Conservation (phyloP, 1,139 yeast species). For the Nakaseomyces sp. region DNA sequence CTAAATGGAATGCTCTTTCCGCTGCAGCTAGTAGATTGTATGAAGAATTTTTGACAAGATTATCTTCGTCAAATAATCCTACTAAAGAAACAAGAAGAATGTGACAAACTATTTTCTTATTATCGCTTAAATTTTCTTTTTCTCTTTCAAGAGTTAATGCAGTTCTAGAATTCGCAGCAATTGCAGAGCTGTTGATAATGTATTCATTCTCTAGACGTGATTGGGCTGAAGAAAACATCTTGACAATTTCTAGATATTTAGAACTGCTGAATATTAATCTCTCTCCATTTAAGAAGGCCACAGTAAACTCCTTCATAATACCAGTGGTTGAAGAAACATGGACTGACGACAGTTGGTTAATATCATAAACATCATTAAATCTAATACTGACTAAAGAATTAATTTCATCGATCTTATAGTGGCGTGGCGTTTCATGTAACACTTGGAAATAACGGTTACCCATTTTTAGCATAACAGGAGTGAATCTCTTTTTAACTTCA, state of each 20-base stretch:
- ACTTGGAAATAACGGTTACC: slow-evolving; percentile 66
- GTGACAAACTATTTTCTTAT: slow-evolving; percentile 38
- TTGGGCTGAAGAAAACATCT: slow-evolving; percentile 57
- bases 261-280: slow-evolving; percentile 48
- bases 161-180: slow-evolving; percentile 13
- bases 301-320: slow-evolving; percentile 48
- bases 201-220: slow-evolving; percentile 40
- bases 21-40: slow-evolving; percentile 58
- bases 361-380: slow-evolving; percentile 47
- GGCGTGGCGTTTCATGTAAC: slow-evolving; percentile 34
- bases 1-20: slow-evolving; percentile 50
- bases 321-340: slow-evolving; percentile 46
- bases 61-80: slow-evolving; percentile 54
- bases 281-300: slow-evolving; percentile 40
- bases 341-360: slow-evolving; percentile 46
- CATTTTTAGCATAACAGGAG: slow-evolving; percentile 54
- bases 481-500: slow-evolving; percentile 34
- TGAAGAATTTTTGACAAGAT: slow-evolving; percentile 55
- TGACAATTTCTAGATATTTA: slow-evolving; percentile 58
- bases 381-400: slow-evolving; percentile 23
- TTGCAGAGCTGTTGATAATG: slow-evolving; percentile 16
- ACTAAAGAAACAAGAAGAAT: slow-evolving; percentile 58
- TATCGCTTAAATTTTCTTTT: slow-evolving; percentile 1
- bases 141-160: slow-evolving; percentile 2
- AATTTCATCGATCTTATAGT: slow-evolving; percentile 32